Evolutionary conservation across 305 asterid species (phyloP), one percentile per base, ranked within the genome.

Genomic region (Solanum hybrid): DNA sequence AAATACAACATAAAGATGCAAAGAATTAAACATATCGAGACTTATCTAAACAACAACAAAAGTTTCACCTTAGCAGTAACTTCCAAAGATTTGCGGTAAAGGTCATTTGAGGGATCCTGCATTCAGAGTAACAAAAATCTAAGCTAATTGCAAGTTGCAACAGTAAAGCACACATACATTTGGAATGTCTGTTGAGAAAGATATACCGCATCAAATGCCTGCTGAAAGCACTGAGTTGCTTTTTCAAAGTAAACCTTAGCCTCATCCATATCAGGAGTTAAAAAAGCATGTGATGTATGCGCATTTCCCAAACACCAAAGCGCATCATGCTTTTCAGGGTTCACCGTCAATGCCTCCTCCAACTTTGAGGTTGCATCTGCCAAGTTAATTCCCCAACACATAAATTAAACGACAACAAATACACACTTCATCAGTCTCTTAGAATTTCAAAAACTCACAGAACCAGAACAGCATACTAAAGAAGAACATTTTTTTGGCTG

Each of bases 291-390:
- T 35, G 99, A 94, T 34, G 99, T 97, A 84, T 96, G 92, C 31
- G 99, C 99, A 91, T 97, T 97, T 42, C 99, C 99, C 76, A 97
- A 94, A 92, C 97, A 96, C 99, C 99, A 97, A 61, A 97, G 92
- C 0, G 97, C 94, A 80, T 97, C 99, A 31, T 94, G 97, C 92
- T 94, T 96, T 57, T 88, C 89, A 2, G 99, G 98, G 89, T 97
- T 92, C 88, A 97, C 89, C 46, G 46, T 90, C 90, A 97, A 89
- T 73, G 99, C 98, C 94, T 96, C 98, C 93, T 97, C 97, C 92
- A 97, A 95, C 94, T 95, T 97, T 5, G 96, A 96, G 86, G 96
- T 94, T 40, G 98, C 98, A 84, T 97, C 98, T 97, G 88, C 86
- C 33, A 87, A 69, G 46, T 36, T 90, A 86, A 92, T 67, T 16